phyloP scores from a whole-genome alignment of 306 rosid genomes.

The Casuarina equisetifolia region DNA sequence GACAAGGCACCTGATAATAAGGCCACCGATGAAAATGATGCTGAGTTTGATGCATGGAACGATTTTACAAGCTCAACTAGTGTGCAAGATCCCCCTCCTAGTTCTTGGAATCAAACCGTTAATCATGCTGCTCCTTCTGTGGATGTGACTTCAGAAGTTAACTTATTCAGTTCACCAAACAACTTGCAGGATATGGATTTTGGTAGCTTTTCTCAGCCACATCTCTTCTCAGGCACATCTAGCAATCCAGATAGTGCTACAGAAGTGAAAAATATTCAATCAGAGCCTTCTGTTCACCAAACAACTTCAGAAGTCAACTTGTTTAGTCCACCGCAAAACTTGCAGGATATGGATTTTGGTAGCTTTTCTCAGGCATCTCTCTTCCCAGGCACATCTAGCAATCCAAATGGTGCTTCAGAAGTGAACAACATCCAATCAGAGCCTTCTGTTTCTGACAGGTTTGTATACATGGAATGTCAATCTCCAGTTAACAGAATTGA shows the following conservation, averaged over 20 bases:
- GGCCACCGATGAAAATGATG: conserved; percentile 31
- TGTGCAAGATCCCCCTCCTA: conserved; percentile 38
- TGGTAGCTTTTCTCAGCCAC: conserved; percentile 42
- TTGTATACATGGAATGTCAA: conserved; percentile 24
- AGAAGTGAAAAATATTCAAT: conserved; percentile 31
- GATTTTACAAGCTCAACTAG: conserved; percentile 50
- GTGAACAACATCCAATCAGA: conserved; percentile 32
- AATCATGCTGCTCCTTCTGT: conserved; percentile 33
- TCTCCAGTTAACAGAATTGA: conserved; percentile 14
- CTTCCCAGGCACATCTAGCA: conserved; percentile 42
- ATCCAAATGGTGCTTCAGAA: conserved; percentile 37
- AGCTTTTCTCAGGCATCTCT: conserved; percentile 40
- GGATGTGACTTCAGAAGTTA: conserved; percentile 40
- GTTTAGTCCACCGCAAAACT: conserved; percentile 37
- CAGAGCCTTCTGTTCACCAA: conserved; percentile 38
- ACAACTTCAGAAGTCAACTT: conserved; percentile 37
- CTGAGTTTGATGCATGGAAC: conserved; percentile 63
- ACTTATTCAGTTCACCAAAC: conserved; percentile 42
- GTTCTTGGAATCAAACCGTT: conserved; percentile 40
- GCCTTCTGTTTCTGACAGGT: conserved; percentile 60
- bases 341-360: conserved; percentile 48
- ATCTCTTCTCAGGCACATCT: conserved; percentile 44
- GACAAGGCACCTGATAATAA: conserved; percentile 34
- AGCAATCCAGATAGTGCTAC: conserved; percentile 36
- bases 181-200: conserved; percentile 44